Evolutionary conservation across 768 basidiomycete species (phyloP).

Genomic region (Rhizopogon rudus): DNA sequence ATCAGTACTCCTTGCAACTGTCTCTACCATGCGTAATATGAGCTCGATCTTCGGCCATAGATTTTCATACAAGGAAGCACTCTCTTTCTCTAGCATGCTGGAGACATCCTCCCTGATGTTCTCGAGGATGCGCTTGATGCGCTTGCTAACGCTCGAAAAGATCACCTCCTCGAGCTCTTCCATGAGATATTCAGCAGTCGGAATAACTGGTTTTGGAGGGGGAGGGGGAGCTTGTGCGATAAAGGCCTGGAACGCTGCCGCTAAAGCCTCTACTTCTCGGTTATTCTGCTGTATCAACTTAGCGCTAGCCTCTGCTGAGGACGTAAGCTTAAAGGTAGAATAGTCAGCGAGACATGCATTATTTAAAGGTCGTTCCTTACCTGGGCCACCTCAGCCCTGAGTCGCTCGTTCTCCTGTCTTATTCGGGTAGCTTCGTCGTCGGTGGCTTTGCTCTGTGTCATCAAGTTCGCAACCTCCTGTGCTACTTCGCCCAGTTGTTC

Average conservation of each 20-base stretch:
- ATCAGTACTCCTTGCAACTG: conserved; percentile 13
- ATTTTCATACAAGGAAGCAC: conserved; percentile 16
- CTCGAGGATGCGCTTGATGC: conserved; percentile 14
- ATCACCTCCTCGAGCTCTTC: conserved; percentile 20
- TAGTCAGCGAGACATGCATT: conserved; percentile 3
- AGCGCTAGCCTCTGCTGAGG: conserved; percentile 9
- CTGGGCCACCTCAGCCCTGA: conserved; percentile 21
- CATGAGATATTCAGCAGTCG: conserved; percentile 26
- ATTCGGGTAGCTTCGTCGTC: conserved; percentile 16
- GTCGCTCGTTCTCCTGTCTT: conserved; percentile 23
- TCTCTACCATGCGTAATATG: conserved; percentile 25
- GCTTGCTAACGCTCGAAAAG: conserved; percentile 19
- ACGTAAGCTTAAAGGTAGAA: conserved; percentile 9
- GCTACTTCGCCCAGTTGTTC: conserved; percentile 28
- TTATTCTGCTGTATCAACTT: conserved; percentile 12
- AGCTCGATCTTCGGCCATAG: conserved; percentile 22
- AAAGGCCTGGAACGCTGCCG: conserved; percentile 25
- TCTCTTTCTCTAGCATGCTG: conserved; percentile 15
- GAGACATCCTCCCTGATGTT: conserved; percentile 21
- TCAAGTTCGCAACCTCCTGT: conserved; percentile 27
- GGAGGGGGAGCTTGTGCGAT: conserved; percentile 21
- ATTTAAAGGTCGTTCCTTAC: conserved; percentile 11
- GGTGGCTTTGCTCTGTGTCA: conserved; percentile 21
- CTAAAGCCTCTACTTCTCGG: conserved; percentile 25
- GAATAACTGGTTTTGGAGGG: conserved; percentile 11